These are phyloP conservation scores for Ceratobasidium papillatum DNA, from an alignment of 1,284 basidiomycete species.

Conservation along the genomic window DNA sequence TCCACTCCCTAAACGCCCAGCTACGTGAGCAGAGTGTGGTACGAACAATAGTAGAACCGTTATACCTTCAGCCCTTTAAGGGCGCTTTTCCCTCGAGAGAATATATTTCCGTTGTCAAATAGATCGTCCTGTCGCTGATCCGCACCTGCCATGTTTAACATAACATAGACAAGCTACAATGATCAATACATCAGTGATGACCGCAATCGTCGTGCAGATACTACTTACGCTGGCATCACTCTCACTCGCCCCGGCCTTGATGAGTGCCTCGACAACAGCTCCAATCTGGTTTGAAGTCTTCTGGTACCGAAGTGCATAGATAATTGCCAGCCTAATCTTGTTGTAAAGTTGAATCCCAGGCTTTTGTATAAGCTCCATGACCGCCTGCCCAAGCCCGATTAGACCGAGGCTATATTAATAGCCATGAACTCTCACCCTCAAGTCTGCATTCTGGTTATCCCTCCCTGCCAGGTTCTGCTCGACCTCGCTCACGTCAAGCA, in stretches of 20 bases:
- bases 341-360: conserved; percentile 74
- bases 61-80: conserved; percentile 91
- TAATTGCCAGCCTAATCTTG: conserved; percentile 92
- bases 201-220: neutral
- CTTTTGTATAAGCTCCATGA: conserved; percentile 78
- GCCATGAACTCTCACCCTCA: conserved; percentile 65
- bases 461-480: conserved; percentile 93
- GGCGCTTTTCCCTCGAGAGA: conserved; percentile 93
- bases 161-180: conserved; percentile 86
- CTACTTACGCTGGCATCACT: conserved; percentile 80
- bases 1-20: conserved; percentile 80
- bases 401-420: conserved; percentile 33
- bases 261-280: conserved; percentile 81
- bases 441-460: conserved; percentile 81
- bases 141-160: conserved; percentile 92
- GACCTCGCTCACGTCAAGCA: conserved; percentile 91
- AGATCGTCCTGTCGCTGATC: conserved; percentile 98
- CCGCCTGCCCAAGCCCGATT: conserved; percentile 63
- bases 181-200: conserved; percentile 4
- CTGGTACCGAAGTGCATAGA: conserved; percentile 96
- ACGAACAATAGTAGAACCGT: conserved; percentile 16
- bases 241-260: conserved; percentile 81
- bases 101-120: conserved; percentile 94
- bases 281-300: conserved; percentile 89
- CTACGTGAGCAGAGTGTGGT: neutral